phyloP scores from a whole-genome alignment of 148 eudicot genomes.

The Rhododendron molle region DNA sequence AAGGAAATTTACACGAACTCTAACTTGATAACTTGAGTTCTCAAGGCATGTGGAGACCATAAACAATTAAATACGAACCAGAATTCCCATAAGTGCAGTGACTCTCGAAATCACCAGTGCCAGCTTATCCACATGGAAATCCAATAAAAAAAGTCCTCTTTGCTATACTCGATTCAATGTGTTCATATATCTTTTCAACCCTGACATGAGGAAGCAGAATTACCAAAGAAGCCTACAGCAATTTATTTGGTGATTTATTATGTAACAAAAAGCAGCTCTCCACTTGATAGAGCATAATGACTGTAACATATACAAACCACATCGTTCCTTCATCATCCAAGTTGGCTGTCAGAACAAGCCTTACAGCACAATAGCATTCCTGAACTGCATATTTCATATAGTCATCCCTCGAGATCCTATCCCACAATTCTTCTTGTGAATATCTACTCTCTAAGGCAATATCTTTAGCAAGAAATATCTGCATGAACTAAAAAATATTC shows the following conservation, averaged over 20 bases:
- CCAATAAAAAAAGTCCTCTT: slow-evolving; percentile 39
- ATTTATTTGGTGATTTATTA: not conserved
- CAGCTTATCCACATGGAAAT: slow-evolving; percentile 64
- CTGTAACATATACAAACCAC: slow-evolving; percentile 48
- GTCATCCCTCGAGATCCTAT: slow-evolving; percentile 82
- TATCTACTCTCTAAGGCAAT: slow-evolving; percentile 76
- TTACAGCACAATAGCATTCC: slow-evolving; percentile 67
- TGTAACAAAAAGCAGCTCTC: not conserved
- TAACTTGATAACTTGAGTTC: not conserved
- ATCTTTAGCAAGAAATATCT: slow-evolving; percentile 92
- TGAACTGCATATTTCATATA: slow-evolving; percentile 94
- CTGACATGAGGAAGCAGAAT: slow-evolving; percentile 28
- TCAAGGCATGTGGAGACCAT: not conserved
- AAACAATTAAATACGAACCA: slow-evolving; percentile 49
- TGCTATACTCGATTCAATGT: slow-evolving; percentile 48
- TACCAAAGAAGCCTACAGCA: slow-evolving; percentile 2
- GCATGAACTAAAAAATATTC: not conserved
- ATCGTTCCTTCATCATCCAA: slow-evolving; percentile 81
- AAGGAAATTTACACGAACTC: not conserved
- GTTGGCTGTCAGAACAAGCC: slow-evolving; percentile 57
- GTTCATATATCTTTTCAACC: slow-evolving; percentile 88
- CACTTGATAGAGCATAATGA: not conserved
- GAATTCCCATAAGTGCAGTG: slow-evolving; percentile 80
- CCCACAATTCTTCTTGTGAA: slow-evolving; percentile 80
- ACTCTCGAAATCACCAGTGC: slow-evolving; percentile 82